Evolutionary conservation across 441 rosid species (phyloP).

Genomic region (Pelargonium australe): DNA sequence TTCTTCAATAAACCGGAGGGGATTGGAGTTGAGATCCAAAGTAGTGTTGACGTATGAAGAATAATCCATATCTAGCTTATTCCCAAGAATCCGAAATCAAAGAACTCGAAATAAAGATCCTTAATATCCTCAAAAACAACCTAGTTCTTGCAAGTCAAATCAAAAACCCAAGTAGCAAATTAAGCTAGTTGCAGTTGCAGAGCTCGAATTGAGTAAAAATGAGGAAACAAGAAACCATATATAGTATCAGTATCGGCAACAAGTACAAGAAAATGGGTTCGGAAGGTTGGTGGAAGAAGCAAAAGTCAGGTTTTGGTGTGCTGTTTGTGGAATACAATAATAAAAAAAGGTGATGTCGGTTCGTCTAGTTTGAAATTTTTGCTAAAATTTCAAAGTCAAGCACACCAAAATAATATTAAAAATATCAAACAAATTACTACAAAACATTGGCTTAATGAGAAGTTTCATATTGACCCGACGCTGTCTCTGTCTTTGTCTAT

Average conservation of each 20-base stretch:
- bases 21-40: slow-evolving; percentile 64
- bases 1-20: slow-evolving; percentile 32
- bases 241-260: not conserved
- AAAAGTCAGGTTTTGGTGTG: not conserved
- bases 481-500: not conserved
- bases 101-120: not conserved
- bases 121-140: slow-evolving; percentile 14
- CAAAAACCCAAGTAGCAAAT: not conserved
- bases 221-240: not conserved
- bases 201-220: not conserved
- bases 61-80: slow-evolving; percentile 33
- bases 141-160: slow-evolving; percentile 4
- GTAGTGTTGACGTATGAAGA: slow-evolving; percentile 57
- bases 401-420: slow-evolving; percentile 25
- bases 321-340: not conserved
- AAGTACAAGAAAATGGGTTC: no score
- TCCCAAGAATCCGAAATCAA: not conserved
- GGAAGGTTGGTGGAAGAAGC: slow-evolving; percentile 1
- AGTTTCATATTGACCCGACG: slow-evolving; percentile 33
- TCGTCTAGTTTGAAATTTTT: slow-evolving; percentile 13
- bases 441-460: not conserved
- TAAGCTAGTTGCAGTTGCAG: not conserved
- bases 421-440: not conserved
- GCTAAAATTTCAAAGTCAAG: slow-evolving; percentile 41
- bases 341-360: slow-evolving; percentile 26